These are phyloP conservation scores for Begonia masoniana DNA, from an alignment of 306 rosid species.

Conservation along the genomic window DNA sequence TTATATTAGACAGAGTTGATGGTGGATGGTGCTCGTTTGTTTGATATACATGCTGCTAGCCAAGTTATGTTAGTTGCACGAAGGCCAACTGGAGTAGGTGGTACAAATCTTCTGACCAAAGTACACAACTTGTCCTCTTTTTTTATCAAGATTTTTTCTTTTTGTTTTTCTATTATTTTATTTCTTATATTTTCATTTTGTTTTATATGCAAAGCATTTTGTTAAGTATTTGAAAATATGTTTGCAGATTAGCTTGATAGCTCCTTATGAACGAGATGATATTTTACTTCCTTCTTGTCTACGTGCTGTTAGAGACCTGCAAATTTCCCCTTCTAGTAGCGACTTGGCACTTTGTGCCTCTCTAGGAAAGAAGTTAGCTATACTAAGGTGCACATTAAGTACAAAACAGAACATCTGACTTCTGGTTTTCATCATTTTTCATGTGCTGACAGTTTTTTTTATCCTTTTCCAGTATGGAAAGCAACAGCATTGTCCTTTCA, in stretches of 20 bases:
- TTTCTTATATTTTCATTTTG: slow-evolving; percentile 9
- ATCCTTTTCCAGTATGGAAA: slow-evolving; percentile 52
- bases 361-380: slow-evolving; percentile 56
- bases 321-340: slow-evolving; percentile 38
- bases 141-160: slow-evolving; percentile 7
- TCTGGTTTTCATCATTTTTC: neutral
- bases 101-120: slow-evolving; percentile 38
- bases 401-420: slow-evolving; percentile 1
- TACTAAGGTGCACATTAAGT: slow-evolving; percentile 48
- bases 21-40: slow-evolving; percentile 52
- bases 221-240: slow-evolving; percentile 11
- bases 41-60: slow-evolving; percentile 56
- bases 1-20: slow-evolving; percentile 42
- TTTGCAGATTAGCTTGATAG: slow-evolving; percentile 67
- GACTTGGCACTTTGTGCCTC: slow-evolving; percentile 61
- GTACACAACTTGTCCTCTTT: slow-evolving; percentile 18
- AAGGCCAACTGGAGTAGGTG: slow-evolving; percentile 46
- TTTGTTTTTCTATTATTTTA: slow-evolving; percentile 4
- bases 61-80: slow-evolving; percentile 58
- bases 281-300: slow-evolving; percentile 46
- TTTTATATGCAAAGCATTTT: slow-evolving; percentile 5
- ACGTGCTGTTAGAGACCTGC: slow-evolving; percentile 54
- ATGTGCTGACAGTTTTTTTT: slow-evolving; percentile 12
- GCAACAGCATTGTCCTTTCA: slow-evolving; percentile 41
- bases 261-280: slow-evolving; percentile 74